These are phyloP conservation scores for Oropetium thomaeum DNA, from an alignment of 176 grass and related monocot genomes.

Conservation along the genomic window DNA sequence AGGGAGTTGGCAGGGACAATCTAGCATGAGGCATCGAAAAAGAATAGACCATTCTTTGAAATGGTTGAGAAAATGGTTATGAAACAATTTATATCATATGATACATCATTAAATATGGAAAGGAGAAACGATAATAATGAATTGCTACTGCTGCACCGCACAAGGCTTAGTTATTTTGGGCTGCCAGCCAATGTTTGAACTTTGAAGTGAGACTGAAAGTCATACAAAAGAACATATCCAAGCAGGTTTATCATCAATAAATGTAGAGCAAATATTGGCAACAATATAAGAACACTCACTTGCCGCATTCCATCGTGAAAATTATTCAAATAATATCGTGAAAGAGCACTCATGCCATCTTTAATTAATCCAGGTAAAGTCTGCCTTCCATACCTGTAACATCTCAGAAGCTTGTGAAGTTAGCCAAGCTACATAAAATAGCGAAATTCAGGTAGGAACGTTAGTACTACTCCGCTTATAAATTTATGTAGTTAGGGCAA, in stretches of 20 bases:
- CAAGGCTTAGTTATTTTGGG: not conserved
- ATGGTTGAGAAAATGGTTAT: not conserved
- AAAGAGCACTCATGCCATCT: slow-evolving; percentile 90
- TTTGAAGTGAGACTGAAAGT: not conserved
- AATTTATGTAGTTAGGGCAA: no score
- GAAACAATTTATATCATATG: not conserved
- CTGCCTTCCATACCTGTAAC: slow-evolving; percentile 83
- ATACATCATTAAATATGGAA: slow-evolving; percentile 2
- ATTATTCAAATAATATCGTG: slow-evolving; percentile 99
- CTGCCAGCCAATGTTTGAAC: not conserved
- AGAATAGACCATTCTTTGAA: slow-evolving; percentile 2
- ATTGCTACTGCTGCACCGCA: not conserved
- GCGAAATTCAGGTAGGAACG: slow-evolving; percentile 14
- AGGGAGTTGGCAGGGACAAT: slow-evolving; percentile 11
- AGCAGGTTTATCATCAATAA: slow-evolving; percentile 1
- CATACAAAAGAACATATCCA: slow-evolving; percentile 7
- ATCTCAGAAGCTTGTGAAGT: slow-evolving; percentile 19
- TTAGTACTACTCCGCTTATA: no score
- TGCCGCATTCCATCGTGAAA: slow-evolving; percentile 93
- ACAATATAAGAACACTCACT: slow-evolving; percentile 37
- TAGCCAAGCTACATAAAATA: not conserved
- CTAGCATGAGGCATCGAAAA: slow-evolving; percentile 3
- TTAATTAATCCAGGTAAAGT: slow-evolving; percentile 92
- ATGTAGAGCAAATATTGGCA: not conserved
- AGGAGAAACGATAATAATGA: not conserved